A percentile compares a stretch with the other conserved stretches of the same genome.
Conservation (phyloP, 805 yeast species). For the Starmerella cellae region DNA sequence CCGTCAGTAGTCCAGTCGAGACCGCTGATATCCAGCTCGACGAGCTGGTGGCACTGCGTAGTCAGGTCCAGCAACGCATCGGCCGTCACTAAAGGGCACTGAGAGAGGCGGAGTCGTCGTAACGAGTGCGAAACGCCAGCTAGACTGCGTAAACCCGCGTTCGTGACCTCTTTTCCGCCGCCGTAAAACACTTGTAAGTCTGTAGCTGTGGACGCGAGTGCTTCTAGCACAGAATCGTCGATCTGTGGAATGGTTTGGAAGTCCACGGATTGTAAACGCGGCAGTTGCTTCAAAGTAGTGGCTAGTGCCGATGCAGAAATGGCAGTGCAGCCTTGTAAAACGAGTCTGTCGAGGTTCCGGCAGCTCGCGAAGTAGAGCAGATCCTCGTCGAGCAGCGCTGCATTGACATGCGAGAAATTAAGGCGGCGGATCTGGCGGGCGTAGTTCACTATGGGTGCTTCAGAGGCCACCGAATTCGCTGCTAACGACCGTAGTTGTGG, state of each 20-base stretch:
- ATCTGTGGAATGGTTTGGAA: conserved; percentile 62
- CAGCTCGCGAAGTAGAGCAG: conserved; percentile 52
- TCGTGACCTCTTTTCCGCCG: conserved; percentile 38
- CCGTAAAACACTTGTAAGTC: conserved; percentile 82
- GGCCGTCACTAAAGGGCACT: conserved; percentile 54
- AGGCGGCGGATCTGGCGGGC: conserved; percentile 55
- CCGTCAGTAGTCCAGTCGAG: conserved; percentile 39
- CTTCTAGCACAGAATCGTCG: conserved; percentile 54
- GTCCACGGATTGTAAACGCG: conserved; percentile 69
- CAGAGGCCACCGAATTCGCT: too few species aligned
- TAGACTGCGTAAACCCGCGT: conserved; percentile 46
- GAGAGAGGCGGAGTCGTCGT: conserved; percentile 70
- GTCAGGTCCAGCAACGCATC: conserved; percentile 41
- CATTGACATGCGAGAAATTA: conserved; percentile 64
- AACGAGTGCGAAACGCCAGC: conserved; percentile 55
- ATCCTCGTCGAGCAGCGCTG: conserved; percentile 49
- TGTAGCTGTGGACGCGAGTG: conserved; percentile 57
- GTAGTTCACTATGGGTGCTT: conserved; percentile 31
- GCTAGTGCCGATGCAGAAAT: conserved; percentile 51
- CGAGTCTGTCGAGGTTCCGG: conserved; percentile 66
- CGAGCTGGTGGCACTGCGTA: conserved; percentile 62
- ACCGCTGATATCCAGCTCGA: conserved; percentile 79
- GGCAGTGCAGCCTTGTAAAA: conserved; percentile 65
- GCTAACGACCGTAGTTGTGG: neutral
- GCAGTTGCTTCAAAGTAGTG: conserved; percentile 48